phyloP scores from a whole-genome alignment of 306 rosid species.

The Pyrus betulifolia region DNA sequence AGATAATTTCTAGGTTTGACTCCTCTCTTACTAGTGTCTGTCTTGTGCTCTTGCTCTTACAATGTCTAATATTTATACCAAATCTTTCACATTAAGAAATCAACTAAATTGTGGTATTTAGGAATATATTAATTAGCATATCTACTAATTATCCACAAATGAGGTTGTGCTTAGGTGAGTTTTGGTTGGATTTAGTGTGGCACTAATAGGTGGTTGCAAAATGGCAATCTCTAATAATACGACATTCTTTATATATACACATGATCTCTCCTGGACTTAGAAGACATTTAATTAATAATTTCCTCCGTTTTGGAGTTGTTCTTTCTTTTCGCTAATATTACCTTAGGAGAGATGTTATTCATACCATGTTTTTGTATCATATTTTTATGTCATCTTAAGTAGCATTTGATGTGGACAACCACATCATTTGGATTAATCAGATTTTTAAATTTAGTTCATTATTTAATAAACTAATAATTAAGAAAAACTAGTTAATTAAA shows the following conservation, averaged over 20 bases:
- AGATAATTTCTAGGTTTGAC: not conserved
- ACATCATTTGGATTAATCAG: too few relatives aligned
- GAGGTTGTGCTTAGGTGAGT: not conserved
- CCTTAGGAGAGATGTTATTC: too few relatives aligned
- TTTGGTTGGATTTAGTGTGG: slow-evolving; percentile 9
- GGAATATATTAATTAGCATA: not conserved
- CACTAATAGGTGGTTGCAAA: not conserved
- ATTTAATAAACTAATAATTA: too few relatives aligned
- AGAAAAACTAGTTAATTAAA: too few relatives aligned
- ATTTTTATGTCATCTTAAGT: too few relatives aligned
- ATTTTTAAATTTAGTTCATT: too few relatives aligned
- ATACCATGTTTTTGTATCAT: too few relatives aligned
- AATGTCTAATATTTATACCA: not conserved
- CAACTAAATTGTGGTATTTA: not conserved
- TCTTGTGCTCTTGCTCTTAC: not conserved
- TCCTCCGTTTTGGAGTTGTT: not conserved
- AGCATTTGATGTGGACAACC: too few relatives aligned
- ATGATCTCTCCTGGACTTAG: not conserved
- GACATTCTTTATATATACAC: not conserved
- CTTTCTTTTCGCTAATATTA: not conserved
- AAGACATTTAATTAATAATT: not conserved
- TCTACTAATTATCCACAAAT: not conserved
- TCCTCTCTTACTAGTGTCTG: not conserved
- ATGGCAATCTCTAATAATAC: not conserved
- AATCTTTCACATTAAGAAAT: not conserved